Conservation (phyloP, 2,329 filamentous ascomycete species). For the Magnaporthales sp. region DNA sequence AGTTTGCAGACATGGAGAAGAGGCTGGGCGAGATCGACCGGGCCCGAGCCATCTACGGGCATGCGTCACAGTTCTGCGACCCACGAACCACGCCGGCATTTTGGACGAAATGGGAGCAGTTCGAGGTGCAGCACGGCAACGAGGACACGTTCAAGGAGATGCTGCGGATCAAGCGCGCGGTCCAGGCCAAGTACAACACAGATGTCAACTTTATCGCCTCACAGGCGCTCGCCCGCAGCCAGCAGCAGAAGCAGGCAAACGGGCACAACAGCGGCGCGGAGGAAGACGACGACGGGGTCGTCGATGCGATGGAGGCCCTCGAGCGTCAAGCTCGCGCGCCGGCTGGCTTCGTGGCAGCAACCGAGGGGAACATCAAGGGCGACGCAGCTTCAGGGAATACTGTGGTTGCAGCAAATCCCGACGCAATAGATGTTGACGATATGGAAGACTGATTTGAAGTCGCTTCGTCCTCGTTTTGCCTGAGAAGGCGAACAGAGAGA, state of each 20-base stretch:
- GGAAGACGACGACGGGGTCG: conserved; percentile 36
- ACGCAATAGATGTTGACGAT: conserved; percentile 74
- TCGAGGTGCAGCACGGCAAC: conserved; percentile 96
- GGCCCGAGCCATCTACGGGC: conserved; percentile 89
- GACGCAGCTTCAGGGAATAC: conserved; percentile 35
- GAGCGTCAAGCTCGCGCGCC: conserved; percentile 85
- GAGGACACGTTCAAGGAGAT: conserved; percentile 99
- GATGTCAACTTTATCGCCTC: conserved; percentile 98
- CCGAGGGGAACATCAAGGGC: conserved; percentile 49
- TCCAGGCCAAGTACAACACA: conserved; percentile 96
- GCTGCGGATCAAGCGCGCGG: conserved; percentile 93
- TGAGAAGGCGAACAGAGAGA: background rate
- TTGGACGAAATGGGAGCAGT: conserved; percentile 95
- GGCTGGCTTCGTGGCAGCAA: conserved; percentile 84
- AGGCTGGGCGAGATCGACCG: conserved; percentile 65
- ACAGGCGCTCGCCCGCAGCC: conserved; percentile 78
- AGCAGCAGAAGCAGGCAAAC: conserved; percentile 44
- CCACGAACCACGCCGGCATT: conserved; percentile 82
- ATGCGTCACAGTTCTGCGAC: conserved; percentile 95
- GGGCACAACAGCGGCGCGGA: conserved; percentile 28
- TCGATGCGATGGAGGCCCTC: conserved; percentile 81
- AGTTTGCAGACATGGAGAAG: conserved; percentile 68
- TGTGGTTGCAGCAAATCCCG: conserved; percentile 59
- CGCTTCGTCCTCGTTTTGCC: background rate
- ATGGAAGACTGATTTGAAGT: conserved; percentile 45